phyloP scores from a whole-genome alignment of 2,329 filamentous ascomycete genomes.

The Beauveria medogensis region DNA sequence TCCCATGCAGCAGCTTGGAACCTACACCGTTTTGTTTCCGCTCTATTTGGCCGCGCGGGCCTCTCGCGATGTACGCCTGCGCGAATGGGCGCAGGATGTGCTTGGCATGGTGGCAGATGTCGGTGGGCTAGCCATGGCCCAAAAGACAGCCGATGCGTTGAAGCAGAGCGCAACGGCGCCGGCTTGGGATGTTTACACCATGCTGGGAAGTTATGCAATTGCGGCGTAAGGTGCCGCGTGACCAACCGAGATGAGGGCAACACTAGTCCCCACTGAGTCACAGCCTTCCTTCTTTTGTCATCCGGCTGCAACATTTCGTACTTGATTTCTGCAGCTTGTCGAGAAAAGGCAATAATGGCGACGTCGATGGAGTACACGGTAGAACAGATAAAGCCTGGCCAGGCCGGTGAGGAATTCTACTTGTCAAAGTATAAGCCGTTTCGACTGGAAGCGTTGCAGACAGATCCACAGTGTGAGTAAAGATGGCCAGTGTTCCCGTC shows the following conservation, averaged over 20 bases:
- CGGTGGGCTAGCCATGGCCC: conserved; percentile 14
- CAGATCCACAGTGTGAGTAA: conserved; percentile 4
- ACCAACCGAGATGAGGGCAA: neutral
- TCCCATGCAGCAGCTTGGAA: conserved; percentile 16
- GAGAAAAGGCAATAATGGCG: neutral
- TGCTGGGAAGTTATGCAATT: conserved; percentile 20
- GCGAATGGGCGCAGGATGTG: conserved; percentile 13
- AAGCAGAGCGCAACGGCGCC: neutral
- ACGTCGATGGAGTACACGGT: conserved; percentile 2
- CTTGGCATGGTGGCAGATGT: conserved; percentile 14
- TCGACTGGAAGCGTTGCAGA: conserved; percentile 3
- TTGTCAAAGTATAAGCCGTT: conserved; percentile 5
- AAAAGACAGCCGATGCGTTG: conserved; percentile 12
- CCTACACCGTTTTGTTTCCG: conserved; percentile 14
- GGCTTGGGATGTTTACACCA: conserved; percentile 17
- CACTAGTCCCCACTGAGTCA: conserved; percentile 2
- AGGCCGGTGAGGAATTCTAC: conserved; percentile 3
- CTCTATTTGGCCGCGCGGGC: conserved; percentile 15
- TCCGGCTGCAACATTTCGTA: neutral
- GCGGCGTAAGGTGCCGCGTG: conserved; percentile 12
- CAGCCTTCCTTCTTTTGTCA: neutral
- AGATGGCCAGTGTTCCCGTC: no score
- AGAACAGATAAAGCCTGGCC: neutral
- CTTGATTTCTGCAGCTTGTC: neutral
- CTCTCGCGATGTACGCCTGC: conserved; percentile 2